Base-by-base conservation (phyloP, 768 basidiomycete genomes). In the Boletus huronensis region DNA sequence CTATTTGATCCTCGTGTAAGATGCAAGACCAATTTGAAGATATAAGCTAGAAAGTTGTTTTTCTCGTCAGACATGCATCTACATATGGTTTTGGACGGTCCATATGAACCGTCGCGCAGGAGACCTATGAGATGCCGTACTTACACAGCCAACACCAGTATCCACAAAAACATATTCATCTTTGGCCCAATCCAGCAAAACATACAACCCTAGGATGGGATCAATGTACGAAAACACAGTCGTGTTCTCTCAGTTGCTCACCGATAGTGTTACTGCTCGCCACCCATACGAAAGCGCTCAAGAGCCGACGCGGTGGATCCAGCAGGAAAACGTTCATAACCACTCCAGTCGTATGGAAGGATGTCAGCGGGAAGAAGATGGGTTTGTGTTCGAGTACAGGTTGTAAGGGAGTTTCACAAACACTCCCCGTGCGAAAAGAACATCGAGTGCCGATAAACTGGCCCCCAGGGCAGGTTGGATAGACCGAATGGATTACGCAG, bases 1-100 rank as follows among this genome's bases (percentile, higher is more conserved):
- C 85, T 54, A 89, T 85, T 57, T 85, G 79, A 46, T 74, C 71
- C 58, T 88, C 78, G 62, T 79, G 81, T 10, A 88, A 68, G 44
- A 88, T 88, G 61, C 87, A 89, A 23, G 85, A 87, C 87, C 87
- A 89, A 54, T 88, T 88, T 10, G 86, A 84, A 19, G 84, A 85
- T 64, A 77, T 74, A 13, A 80, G 76, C 87, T 88, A 55, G 21
- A 51, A 54, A 48, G 10, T 35, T 8, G 6, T 11, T 41, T 53
- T 21, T 38, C 38, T 13, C 9, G 48, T 57, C 51, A 49, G 58
- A 52, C 34, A 32, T 19, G 48, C 21, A 14, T 47, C 42, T 9
- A 19, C 11, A 42, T 3, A 23, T 35, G n/a, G 26, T 25, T 28
- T 35, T 28, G 36, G 45, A 52, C 35, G 47, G 57, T 42, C 46